phyloP scores from a whole-genome alignment of 2,329 filamentous ascomycete species.

The Ceratocystis diversiconidia region DNA sequence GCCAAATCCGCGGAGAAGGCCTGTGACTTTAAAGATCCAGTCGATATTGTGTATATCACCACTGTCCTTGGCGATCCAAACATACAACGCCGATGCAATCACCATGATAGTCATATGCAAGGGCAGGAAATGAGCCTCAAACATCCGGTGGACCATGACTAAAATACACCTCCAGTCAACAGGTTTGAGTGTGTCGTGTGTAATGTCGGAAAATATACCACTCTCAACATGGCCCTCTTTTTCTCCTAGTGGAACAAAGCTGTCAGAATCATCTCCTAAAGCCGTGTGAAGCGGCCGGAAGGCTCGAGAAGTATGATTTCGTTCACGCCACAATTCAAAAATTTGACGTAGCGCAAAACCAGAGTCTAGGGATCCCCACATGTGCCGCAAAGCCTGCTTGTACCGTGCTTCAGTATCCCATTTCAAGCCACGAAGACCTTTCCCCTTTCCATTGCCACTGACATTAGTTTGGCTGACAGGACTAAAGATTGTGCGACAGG shows the following conservation, averaged over 20 bases:
- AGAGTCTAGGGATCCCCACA: slow-evolving; percentile 61
- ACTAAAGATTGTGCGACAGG: slow-evolving; percentile 47
- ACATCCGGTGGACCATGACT: slow-evolving; percentile 51
- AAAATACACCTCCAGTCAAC: slow-evolving; percentile 43
- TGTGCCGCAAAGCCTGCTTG: slow-evolving; percentile 57
- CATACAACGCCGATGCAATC: slow-evolving; percentile 46
- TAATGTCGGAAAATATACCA: slow-evolving; percentile 42
- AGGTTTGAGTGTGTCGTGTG: slow-evolving; percentile 35
- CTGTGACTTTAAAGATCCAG: slow-evolving; percentile 48
- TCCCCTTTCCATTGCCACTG: slow-evolving; percentile 40
- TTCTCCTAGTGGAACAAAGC: slow-evolving; percentile 33
- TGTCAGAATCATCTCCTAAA: slow-evolving; percentile 29
- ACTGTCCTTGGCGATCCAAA: slow-evolving; percentile 37
- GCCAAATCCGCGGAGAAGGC: slow-evolving; percentile 43
- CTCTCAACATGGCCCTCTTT: slow-evolving; percentile 34
- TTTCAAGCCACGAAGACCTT: slow-evolving; percentile 38
- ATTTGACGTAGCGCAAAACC: slow-evolving; percentile 49
- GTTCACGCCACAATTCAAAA: slow-evolving; percentile 42
- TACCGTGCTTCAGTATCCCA: slow-evolving; percentile 51
- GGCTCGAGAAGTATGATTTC: slow-evolving; percentile 40
- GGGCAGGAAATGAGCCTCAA: slow-evolving; percentile 59
- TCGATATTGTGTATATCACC: slow-evolving; percentile 38
- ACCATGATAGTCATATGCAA: slow-evolving; percentile 53
- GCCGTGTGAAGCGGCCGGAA: slow-evolving; percentile 43
- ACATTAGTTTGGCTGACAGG: slow-evolving; percentile 63